Evolutionary conservation across 2,329 filamentous ascomycete genomes (phyloP), one percentile per base, ranked within the genome.

Genomic region (Colletotrichum viniferum): DNA sequence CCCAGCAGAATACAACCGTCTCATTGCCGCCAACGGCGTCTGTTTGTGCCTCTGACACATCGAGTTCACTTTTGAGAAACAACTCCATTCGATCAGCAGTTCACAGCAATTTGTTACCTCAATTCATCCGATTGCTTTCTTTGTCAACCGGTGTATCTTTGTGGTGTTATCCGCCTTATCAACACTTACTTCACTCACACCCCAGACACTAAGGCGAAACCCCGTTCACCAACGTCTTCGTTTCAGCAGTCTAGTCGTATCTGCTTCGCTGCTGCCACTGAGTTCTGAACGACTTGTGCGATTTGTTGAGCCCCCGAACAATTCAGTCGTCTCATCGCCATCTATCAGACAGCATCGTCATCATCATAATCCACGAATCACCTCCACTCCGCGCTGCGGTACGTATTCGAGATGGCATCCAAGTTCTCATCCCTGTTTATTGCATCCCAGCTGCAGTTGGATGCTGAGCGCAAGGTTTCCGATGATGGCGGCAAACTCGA

Each of bases 401-500:
- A 52, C 43, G 43, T 13, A 52, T 21, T 13, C 43, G 43, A 61
- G 26, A 76, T 76, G 73, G 32, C 56, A 14, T 58, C 73, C 13
- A 60, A 34, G 24, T 76, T 71, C 13, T 76, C 74, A 6, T 71
- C 74, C 8, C 36, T 71, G 5, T 71, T 74, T 32, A 32, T 34
- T 26, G 43, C 38, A 16, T 30, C 48, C 18, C 69, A 24, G n/a
- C 13, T 56, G 21, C 55, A 56, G n/a, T 30, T 60, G 9, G 38
- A 64, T 24, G 24, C n/a, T 16, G 21, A 28, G 28, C 18, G 43
- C 21, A 28, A 8, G 18, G 55, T 32, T 24, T 14, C 32, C 5
- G 71, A 68, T 34, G 52, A n/a, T n/a, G 55, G 43, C 12, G 71
- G 69, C 52, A 76, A 76, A 58, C 24, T 66, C 3, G 75, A 77